Evolutionary conservation across 441 rosid species (phyloP), one percentile per base, ranked within the genome.

Genomic region (Erysimum cheiri): DNA sequence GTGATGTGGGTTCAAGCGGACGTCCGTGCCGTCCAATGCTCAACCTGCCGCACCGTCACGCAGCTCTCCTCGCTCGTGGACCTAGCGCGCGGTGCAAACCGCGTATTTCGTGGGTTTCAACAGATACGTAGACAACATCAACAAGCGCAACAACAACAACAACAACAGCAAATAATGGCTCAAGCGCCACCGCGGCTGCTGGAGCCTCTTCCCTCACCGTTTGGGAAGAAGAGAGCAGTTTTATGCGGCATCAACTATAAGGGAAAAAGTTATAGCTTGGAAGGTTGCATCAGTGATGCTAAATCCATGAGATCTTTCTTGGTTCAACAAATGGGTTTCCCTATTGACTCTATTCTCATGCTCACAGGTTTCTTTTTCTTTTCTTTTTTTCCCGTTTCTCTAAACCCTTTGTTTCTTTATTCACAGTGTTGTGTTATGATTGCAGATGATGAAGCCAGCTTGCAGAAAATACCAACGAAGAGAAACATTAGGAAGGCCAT

Each of bases 201-300:
- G 11, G 70, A 69, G 54, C 60, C 73, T 19, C 81, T 80, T 52
- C 83, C 88, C 44, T 69, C 89, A 0, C 76, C 69, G 5, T 80
- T 77, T 32, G 91, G 93, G 60, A 82, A 83, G 76, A 93, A 86
- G 76, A 77, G 89, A 61, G 98, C 97, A 6, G 60, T 90, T 76
- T 77, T 93, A 15, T 86, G 91, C 46, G 97, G 98, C 29, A 73
- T 89, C 5, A 81, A 81, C 77, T 89, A 92, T 54, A 32, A 37
- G 32, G 87, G 88, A 8, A 85, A 82, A 64, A 80, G 80, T 63
- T 82, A 87, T 74, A 77, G 55, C 50, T 77, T 89, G 43, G 83
- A 82, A 80, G 96, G 96, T 69, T 84, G 91, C 46, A 75, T 83
- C 44, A 92, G 86, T 52, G 97, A 93, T 68, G 96, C 82, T 35